These are phyloP conservation scores for Polytrichum commune DNA, from an alignment of 225 moss, liverwort and hornwort species.

Conservation along the genomic window DNA sequence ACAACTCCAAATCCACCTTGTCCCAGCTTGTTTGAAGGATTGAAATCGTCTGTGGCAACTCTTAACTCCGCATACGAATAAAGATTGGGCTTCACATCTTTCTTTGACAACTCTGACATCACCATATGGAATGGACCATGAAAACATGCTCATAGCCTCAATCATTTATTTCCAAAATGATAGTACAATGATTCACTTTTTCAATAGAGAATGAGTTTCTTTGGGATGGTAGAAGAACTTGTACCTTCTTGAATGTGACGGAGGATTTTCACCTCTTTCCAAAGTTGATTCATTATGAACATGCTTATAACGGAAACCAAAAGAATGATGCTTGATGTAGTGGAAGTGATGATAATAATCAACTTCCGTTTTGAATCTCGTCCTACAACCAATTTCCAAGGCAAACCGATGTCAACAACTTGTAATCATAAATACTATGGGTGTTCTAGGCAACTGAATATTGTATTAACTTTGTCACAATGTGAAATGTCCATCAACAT, in stretches of 20 bases:
- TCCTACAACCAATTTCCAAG: background rate
- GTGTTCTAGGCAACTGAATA: too few relatives aligned
- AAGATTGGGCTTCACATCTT: slow-evolving; percentile 1
- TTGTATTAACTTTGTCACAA: too few relatives aligned
- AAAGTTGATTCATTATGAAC: background rate
- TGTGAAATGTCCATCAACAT: background rate
- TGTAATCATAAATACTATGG: too few relatives aligned
- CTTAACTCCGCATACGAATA: background rate
- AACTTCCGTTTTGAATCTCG: background rate
- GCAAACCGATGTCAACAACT: too few relatives aligned
- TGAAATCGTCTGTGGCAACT: background rate
- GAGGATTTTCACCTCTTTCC: background rate
- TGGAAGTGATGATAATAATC: background rate
- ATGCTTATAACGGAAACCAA: background rate
- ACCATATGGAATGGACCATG: background rate
- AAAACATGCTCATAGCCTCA: background rate
- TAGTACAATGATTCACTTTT: background rate
- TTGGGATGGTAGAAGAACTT: background rate
- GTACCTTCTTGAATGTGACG: background rate
- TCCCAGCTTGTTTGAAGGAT: background rate
- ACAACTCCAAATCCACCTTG: slow-evolving; percentile 7
- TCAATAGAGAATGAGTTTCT: background rate
- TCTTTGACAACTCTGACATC: slow-evolving; percentile 5
- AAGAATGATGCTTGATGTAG: background rate
- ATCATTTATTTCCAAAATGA: background rate